These are phyloP conservation scores for Fusarium longipes DNA, from an alignment of 2,329 filamentous ascomycete genomes.

Conservation along the genomic window DNA sequence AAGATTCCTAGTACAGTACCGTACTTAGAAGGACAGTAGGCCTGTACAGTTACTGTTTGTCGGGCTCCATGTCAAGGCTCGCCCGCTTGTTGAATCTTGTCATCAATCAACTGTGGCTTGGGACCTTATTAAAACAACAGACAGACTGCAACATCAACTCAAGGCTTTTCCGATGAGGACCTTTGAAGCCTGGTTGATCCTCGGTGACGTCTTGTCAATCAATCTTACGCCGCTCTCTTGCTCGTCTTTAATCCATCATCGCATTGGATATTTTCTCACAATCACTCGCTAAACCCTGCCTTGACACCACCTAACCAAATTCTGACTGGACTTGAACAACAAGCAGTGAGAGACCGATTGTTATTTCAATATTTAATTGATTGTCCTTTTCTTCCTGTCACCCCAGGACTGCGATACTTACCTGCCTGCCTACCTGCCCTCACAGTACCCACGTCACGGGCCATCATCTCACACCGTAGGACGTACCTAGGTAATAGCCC, in stretches of 20 bases:
- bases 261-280: slow-evolving; percentile 12
- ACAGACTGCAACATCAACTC: slow-evolving; percentile 10
- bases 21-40: no score
- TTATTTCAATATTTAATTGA: not conserved
- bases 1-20: not conserved
- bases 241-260: slow-evolving; percentile 11
- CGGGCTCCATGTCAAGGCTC: not conserved
- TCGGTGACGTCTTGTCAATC: slow-evolving; percentile 40
- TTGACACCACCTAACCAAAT: slow-evolving; percentile 16
- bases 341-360: not conserved
- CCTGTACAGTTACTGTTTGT: no score
- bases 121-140: not conserved
- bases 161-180: slow-evolving; percentile 21
- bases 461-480: not conserved
- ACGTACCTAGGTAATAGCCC: not conserved
- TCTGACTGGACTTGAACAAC: slow-evolving; percentile 1
- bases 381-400: slow-evolving; percentile 4
- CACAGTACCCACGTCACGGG: not conserved
- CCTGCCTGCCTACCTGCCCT: not conserved
- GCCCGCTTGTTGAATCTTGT: not conserved
- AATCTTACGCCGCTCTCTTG: slow-evolving; percentile 16
- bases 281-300: slow-evolving; percentile 34
- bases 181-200: slow-evolving; percentile 44
- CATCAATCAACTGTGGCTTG: slow-evolving; percentile 31
- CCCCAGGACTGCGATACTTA: not conserved